These are phyloP conservation scores for Nelumbo lutea DNA, from an alignment of 164 flowering plant species.

Conservation along the genomic window DNA sequence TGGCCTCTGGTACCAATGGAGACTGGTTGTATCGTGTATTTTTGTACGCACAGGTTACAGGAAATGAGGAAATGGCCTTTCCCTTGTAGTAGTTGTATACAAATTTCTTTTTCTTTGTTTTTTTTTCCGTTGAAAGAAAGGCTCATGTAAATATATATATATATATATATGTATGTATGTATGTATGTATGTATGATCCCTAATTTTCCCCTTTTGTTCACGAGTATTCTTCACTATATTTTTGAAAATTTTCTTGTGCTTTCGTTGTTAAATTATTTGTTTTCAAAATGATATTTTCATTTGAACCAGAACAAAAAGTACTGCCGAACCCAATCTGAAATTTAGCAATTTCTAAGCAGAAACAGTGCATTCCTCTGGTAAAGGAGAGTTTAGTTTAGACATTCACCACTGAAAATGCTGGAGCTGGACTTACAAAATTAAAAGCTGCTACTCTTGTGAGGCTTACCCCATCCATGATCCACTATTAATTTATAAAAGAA, in stretches of 20 bases:
- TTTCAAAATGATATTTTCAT: too few species aligned
- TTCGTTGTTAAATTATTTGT: too few species aligned
- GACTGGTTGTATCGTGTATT: slow-evolving; percentile 8
- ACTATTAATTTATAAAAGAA: too few species aligned
- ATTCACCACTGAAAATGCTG: too few species aligned
- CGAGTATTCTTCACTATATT: not conserved
- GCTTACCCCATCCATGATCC: too few species aligned
- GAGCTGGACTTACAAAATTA: too few species aligned
- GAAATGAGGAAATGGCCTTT: slow-evolving; percentile 15
- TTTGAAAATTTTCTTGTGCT: not conserved
- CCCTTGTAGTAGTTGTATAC: slow-evolving; percentile 15
- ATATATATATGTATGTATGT: not conserved
- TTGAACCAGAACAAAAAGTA: too few species aligned
- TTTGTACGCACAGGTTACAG: slow-evolving; percentile 25
- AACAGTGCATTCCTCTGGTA: too few species aligned
- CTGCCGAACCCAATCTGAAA: too few species aligned
- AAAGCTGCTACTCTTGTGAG: too few species aligned
- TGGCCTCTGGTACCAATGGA: slow-evolving; percentile 4
- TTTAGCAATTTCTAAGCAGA: too few species aligned
- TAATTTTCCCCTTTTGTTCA: slow-evolving; percentile 6
- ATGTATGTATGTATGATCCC: slow-evolving; percentile 9
- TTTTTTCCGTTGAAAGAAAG: slow-evolving; percentile 6
- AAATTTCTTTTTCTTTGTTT: not conserved
- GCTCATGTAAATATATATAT: slow-evolving; percentile 17
- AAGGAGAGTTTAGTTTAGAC: too few species aligned